These are phyloP conservation scores for Sisymbrium irio DNA, from an alignment of 345 rosid genomes.

Conservation along the genomic window DNA sequence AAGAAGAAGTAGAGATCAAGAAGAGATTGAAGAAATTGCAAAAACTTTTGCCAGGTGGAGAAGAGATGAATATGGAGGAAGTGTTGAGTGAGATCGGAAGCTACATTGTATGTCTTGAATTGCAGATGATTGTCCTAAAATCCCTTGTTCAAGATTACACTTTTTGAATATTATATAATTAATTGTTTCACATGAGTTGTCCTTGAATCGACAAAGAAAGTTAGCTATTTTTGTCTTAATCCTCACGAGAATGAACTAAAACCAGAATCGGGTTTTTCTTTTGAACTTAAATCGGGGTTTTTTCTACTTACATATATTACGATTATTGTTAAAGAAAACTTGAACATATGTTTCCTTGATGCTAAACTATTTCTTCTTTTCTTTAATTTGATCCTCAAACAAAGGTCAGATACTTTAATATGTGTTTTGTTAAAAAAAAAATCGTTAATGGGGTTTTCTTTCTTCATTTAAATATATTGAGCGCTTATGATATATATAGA, in stretches of 20 bases:
- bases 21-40: constrained; percentile 29
- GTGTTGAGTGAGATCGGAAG: constrained; percentile 40
- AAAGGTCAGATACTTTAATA: background rate
- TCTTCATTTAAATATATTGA: background rate
- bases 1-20: constrained; percentile 14
- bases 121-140: constrained; percentile 37
- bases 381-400: background rate
- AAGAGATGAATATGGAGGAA: constrained; percentile 34
- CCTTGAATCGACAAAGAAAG: background rate
- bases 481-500: too few species aligned
- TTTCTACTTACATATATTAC: background rate
- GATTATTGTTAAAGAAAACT: background rate
- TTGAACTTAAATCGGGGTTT: background rate
- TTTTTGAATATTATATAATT: constrained; percentile 6
- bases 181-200: background rate
- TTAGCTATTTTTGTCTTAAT: background rate
- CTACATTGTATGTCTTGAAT: constrained; percentile 45
- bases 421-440: background rate
- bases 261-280: too few species aligned
- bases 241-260: background rate
- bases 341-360: background rate
- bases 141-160: constrained; percentile 26
- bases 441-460: background rate
- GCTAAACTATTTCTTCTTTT: background rate
- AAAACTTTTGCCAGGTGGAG: constrained; percentile 43